These are phyloP conservation scores for Coccomyxa sp. DNA, from an alignment of 139 green algal genomes.

Conservation along the genomic window DNA sequence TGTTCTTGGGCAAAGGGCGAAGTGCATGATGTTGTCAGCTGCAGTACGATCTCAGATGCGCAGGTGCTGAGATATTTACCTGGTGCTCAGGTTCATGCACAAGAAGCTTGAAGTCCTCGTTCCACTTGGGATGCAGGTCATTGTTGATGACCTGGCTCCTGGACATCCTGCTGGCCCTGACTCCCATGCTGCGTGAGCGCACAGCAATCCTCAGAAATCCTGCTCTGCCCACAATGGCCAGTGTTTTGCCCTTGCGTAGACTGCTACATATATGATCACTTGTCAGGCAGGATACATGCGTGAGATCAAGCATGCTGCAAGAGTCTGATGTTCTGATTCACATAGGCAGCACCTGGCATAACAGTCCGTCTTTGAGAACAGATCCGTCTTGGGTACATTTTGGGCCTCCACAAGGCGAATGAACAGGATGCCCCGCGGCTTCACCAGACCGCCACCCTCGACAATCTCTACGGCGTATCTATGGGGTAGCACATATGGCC, in stretches of 20 bases:
- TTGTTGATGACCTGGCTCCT: constrained; percentile 26
- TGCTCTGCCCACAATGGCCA: too few species aligned
- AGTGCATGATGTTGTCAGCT: background rate
- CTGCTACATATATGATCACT: too few species aligned
- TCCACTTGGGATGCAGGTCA: constrained; percentile 18
- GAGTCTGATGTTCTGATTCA: too few species aligned
- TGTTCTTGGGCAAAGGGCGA: too few species aligned
- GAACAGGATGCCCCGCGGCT: constrained; percentile 14
- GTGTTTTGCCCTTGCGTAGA: too few species aligned
- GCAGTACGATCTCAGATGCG: background rate
- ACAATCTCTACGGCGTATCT: constrained; percentile 12
- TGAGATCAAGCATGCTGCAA: too few species aligned
- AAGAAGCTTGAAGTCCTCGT: constrained; percentile 30
- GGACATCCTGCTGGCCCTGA: constrained; percentile 20
- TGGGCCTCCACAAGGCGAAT: constrained; percentile 19
- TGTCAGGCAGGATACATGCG: too few species aligned
- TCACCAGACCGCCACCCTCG: constrained; percentile 3
- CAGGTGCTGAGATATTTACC: background rate
- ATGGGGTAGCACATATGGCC: constrained; percentile 32
- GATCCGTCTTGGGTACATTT: constrained; percentile 19
- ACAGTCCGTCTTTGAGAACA: constrained; percentile 10
- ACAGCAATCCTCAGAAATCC: background rate
- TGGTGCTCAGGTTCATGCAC: constrained; percentile 36
- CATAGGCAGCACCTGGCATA: constrained; percentile 19
- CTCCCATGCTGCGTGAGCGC: constrained; percentile 9